Conservation (phyloP, 305 asterid genomes). For the Plantago coronopus region DNA sequence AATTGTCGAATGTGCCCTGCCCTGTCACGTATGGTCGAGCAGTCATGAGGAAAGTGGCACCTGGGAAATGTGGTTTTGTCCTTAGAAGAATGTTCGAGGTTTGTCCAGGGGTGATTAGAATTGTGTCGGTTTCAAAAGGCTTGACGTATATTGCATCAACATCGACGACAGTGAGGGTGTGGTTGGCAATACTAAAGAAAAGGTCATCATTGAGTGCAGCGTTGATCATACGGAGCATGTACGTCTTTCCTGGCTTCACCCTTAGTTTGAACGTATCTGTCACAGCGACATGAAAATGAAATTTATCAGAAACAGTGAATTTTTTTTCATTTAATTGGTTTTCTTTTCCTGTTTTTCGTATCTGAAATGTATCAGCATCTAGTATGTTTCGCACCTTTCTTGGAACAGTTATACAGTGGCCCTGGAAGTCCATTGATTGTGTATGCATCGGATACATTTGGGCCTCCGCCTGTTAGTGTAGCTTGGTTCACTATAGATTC, state of each 20-base stretch:
- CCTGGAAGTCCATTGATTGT: slow-evolving; percentile 60
- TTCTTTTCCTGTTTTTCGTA: too few species aligned
- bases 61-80: slow-evolving; percentile 31
- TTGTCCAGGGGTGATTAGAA: slow-evolving; percentile 46
- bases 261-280: slow-evolving; percentile 45
- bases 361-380: background rate
- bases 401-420: slow-evolving; percentile 45
- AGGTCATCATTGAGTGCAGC: slow-evolving; percentile 82
- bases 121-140: slow-evolving; percentile 34
- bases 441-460: slow-evolving; percentile 53
- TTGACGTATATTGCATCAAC: slow-evolving; percentile 43
- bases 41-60: slow-evolving; percentile 37
- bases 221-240: slow-evolving; percentile 65
- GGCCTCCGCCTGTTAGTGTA: slow-evolving; percentile 46
- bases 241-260: slow-evolving; percentile 56
- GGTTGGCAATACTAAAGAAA: slow-evolving; percentile 67
- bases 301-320: background rate
- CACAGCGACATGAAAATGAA: background rate
- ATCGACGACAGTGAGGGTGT: slow-evolving; percentile 42
- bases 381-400: slow-evolving; percentile 28
- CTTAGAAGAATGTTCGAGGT: slow-evolving; percentile 44
- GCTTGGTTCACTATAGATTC: slow-evolving; percentile 43
- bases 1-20: slow-evolving; percentile 41
- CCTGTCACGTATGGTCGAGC: slow-evolving; percentile 46
- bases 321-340: background rate